Evolutionary conservation across 2,329 filamentous ascomycete species (phyloP).

Genomic region (Penicillium sp.): DNA sequence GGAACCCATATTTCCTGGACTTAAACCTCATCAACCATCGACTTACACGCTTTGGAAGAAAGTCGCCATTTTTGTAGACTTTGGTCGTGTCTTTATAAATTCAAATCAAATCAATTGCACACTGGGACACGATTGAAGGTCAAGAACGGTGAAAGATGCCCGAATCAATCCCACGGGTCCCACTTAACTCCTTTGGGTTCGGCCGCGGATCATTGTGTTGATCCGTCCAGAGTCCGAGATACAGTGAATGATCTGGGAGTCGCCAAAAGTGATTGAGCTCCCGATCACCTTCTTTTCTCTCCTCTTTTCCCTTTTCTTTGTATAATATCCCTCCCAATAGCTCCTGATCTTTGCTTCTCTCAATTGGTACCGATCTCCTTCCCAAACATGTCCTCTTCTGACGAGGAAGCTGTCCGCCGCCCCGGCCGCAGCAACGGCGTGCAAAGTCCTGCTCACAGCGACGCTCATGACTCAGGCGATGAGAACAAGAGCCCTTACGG

Average conservation of each 20-base stretch:
- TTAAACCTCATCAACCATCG: not conserved
- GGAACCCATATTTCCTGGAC: not conserved
- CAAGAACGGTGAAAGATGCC: slow-evolving; percentile 13
- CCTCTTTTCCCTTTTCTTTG: not conserved
- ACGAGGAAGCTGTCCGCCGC: slow-evolving; percentile 39
- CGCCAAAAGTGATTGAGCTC: not conserved
- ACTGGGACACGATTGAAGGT: slow-evolving; percentile 1
- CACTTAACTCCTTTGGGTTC: slow-evolving; percentile 21
- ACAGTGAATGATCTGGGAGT: not conserved
- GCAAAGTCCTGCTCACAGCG: slow-evolving; percentile 28
- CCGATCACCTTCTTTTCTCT: not conserved
- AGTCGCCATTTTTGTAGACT: slow-evolving; percentile 42
- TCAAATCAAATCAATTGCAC: slow-evolving; percentile 2
- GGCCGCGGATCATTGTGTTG: slow-evolving; percentile 25
- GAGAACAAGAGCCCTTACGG: slow-evolving; percentile 10
- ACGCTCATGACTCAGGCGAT: slow-evolving; percentile 24
- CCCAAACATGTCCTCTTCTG: slow-evolving; percentile 35
- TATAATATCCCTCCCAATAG: not conserved
- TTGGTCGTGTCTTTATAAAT: slow-evolving; percentile 7
- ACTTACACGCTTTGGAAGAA: slow-evolving; percentile 55
- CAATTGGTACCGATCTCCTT: not conserved
- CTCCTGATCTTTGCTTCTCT: not conserved
- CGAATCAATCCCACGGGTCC: slow-evolving; percentile 2
- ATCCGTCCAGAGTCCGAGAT: slow-evolving; percentile 9
- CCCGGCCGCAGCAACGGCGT: slow-evolving; percentile 31